Evolutionary conservation across 352 stramenopile species (phyloP), one percentile per base, ranked within the genome.

Genomic region (Elongisporangium anandrum): DNA sequence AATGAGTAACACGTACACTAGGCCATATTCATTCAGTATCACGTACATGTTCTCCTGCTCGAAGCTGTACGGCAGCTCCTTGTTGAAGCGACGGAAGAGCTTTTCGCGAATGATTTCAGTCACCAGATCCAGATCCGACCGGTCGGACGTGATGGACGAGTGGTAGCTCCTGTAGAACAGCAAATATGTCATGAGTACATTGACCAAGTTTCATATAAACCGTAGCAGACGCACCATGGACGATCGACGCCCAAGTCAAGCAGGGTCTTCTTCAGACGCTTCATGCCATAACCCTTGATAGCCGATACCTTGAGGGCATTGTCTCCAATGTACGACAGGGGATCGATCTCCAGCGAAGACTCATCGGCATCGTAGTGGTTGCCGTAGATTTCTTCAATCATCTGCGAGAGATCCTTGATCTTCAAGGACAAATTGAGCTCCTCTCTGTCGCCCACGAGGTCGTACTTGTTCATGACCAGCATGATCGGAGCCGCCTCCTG

Each of bases 31-130:
- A 34, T 34, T 29, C 26, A 55, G 45, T 41, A 13, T 51, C 22
- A 59, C 70, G 58, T 74, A 79, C 70, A 85, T 65, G 57, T 91
- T 94, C 64, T 94, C 82, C 61, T 94, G 84, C 51, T 90, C 70
- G 41, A 94, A 81, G n/a, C 59, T 62, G 66, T 95, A 95, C 50
- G 86, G 86, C 23, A 95, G 73, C 57, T 95, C 86, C 65, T 93
- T 83, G 67, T 95, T 93, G 57, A 91, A 94, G 54, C 86, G 84
- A n/a, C 81, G 65, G 61, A 88, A 95, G 52, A 95, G 77, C 68
- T 95, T 92, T 54, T 92, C 86, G 22, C 86, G 84, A 56, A 95
- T 95, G 68, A 95, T 95, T 61, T 95, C 86, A 10, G 70, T 88
- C 57, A 95, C 86, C 29, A 95, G 66, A 20, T 92, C 84, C 54